Percentiles rank a stretch among this genome's conserved stretches.
Evolutionary conservation across 805 yeast species (phyloP).

Genomic region (Dipodascus albidus): DNA sequence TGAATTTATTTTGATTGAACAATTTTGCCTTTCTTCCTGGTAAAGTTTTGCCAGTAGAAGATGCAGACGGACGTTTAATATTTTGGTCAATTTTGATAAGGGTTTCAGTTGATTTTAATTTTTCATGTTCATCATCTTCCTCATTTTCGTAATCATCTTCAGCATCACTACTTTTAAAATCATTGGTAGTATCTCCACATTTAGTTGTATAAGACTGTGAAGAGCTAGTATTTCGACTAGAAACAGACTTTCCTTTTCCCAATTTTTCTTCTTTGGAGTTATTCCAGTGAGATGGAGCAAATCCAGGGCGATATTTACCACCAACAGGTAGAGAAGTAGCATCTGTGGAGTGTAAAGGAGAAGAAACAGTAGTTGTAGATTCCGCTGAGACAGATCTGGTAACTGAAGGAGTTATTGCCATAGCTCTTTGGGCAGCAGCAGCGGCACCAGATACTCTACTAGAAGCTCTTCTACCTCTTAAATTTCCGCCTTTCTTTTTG

Average conservation of each 20-base stretch:
- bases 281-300: background rate
- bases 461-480: background rate
- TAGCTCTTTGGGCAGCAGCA: background rate
- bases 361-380: background rate
- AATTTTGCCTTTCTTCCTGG: background rate
- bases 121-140: constrained; percentile 24
- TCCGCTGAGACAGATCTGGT: background rate
- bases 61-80: background rate
- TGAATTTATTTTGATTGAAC: background rate
- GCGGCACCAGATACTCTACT: background rate
- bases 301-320: background rate
- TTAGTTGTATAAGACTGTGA: background rate
- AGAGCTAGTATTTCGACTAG: background rate
- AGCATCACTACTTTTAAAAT: constrained; percentile 11
- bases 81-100: too few species aligned
- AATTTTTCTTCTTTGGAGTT: background rate
- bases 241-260: background rate
- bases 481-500: background rate
- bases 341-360: background rate
- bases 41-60: background rate
- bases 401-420: background rate
- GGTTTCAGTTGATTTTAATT: too few species aligned
- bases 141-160: constrained; percentile 23
- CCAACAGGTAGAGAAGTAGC: background rate
- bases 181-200: background rate